A percentile compares a stretch with the other conserved stretches of the same genome.
Evolutionary conservation across 345 rosid genomes (phyloP).

Genomic region (Populus alba): DNA sequence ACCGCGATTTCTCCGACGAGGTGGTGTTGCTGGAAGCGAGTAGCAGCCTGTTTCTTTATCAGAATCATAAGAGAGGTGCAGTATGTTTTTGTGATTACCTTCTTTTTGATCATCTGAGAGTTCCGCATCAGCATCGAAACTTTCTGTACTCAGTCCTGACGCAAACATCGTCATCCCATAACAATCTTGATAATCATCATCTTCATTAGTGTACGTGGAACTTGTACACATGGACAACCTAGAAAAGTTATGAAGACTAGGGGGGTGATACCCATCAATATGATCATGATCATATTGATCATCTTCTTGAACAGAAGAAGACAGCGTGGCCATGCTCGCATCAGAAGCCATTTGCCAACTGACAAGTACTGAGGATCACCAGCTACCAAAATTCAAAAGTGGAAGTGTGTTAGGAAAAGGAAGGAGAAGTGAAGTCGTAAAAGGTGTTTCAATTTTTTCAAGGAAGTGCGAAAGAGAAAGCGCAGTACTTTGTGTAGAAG

Average conservation of each 20-base stretch:
- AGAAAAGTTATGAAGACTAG: conserved; percentile 46
- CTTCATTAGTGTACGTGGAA: conserved; percentile 52
- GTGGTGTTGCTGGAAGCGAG: conserved; percentile 61
- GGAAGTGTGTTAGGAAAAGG: background rate
- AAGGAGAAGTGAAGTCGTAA: background rate
- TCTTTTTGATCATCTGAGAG: conserved; percentile 49
- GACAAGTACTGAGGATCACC: background rate
- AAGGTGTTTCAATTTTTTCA: background rate
- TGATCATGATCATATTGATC: conserved; percentile 24
- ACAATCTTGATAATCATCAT: conserved; percentile 22
- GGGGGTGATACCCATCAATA: conserved; percentile 43
- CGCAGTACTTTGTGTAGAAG: background rate
- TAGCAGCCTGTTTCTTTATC: conserved; percentile 49
- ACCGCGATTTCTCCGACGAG: conserved; percentile 33
- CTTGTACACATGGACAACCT: conserved; percentile 70
- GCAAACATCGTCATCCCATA: conserved; percentile 32
- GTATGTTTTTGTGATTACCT: conserved; percentile 10
- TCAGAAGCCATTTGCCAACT: conserved; percentile 44
- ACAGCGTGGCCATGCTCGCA: conserved; percentile 34
- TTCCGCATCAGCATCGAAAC: conserved; percentile 80
- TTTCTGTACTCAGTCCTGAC: conserved; percentile 57
- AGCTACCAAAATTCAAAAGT: background rate
- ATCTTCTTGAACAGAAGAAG: conserved; percentile 27
- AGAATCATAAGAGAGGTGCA: conserved; percentile 53
- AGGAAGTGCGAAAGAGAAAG: background rate